phyloP scores from a whole-genome alignment of 495 filamentous ascomycete species.

The Penicillium pulvis region DNA sequence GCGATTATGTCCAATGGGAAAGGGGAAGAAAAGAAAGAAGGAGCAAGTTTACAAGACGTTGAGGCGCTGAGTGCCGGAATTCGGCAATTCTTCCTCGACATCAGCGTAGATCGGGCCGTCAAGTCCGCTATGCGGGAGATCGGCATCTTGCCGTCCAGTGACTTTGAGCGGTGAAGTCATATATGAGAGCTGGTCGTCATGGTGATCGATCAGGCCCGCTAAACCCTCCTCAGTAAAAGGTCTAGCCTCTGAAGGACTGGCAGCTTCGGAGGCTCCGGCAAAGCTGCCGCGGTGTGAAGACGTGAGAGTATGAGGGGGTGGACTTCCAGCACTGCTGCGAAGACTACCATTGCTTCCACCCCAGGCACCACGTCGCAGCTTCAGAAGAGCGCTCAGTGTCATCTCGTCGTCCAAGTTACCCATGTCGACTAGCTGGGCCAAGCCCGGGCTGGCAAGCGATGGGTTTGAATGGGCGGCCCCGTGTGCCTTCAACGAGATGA shows the following conservation, averaged over 20 bases:
- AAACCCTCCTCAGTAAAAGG: conserved; percentile 22
- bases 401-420: conserved; percentile 69
- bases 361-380: conserved; percentile 73
- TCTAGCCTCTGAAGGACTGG: conserved; percentile 30
- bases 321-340: conserved; percentile 64
- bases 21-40: not conserved
- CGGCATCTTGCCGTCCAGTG: conserved; percentile 11
- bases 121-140: conserved; percentile 23
- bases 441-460: conserved; percentile 56
- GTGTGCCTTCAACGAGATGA: conserved; percentile 71
- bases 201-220: conserved; percentile 11
- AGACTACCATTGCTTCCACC: conserved; percentile 77
- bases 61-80: conserved; percentile 11
- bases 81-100: conserved; percentile 16
- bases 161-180: conserved; percentile 20
- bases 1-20: conserved; percentile 17
- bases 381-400: conserved; percentile 69
- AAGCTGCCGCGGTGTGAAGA: conserved; percentile 43
- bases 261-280: conserved; percentile 36
- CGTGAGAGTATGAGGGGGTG: conserved; percentile 41
- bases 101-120: conserved; percentile 18
- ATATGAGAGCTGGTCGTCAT: conserved; percentile 18
- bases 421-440: conserved; percentile 74
- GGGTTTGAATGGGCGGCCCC: conserved; percentile 45
- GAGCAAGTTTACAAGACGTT: conserved; percentile 18